Conservation (phyloP, 1,284 basidiomycete genomes). For the Apiotrichum laibachii region DNA sequence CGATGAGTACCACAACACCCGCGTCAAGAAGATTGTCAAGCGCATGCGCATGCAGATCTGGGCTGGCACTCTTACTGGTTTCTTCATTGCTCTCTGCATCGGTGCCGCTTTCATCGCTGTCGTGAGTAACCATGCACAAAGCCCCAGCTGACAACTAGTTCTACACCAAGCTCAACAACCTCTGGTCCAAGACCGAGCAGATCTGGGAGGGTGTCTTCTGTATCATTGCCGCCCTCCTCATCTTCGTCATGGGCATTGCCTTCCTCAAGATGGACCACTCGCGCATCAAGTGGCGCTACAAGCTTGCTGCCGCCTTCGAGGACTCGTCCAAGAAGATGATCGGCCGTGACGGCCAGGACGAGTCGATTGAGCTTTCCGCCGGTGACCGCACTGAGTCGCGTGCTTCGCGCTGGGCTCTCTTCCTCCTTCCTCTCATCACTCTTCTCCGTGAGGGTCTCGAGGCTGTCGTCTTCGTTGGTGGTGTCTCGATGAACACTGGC, state of each 20-base stretch:
- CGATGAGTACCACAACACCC: slow-evolving; percentile 15
- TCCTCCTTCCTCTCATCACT: slow-evolving; percentile 82
- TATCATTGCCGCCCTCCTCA: slow-evolving; percentile 75
- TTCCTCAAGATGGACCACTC: slow-evolving; percentile 66
- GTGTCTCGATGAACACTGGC: slow-evolving; percentile 76
- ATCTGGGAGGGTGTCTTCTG: slow-evolving; percentile 69
- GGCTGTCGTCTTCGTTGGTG: slow-evolving; percentile 88
- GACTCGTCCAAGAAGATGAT: slow-evolving; percentile 6
- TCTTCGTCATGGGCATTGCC: slow-evolving; percentile 73
- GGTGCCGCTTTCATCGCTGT: slow-evolving; percentile 56
- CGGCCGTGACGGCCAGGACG: slow-evolving; percentile 6
- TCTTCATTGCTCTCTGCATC: slow-evolving; percentile 71
- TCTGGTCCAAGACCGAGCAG: slow-evolving; percentile 54
- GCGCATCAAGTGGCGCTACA: slow-evolving; percentile 84
- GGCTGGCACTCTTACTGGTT: slow-evolving; percentile 69
- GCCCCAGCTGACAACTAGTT: slow-evolving; percentile 35
- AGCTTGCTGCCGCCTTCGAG: slow-evolving; percentile 75
- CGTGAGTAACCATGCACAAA: slow-evolving; percentile 30
- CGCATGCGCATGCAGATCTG: slow-evolving; percentile 64
- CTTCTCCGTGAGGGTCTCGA: slow-evolving; percentile 86
- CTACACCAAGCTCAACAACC: slow-evolving; percentile 57
- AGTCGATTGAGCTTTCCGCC: slow-evolving; percentile 46
- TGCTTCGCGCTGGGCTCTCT: slow-evolving; percentile 75
- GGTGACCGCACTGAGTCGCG: slow-evolving; percentile 47
- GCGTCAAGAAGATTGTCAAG: slow-evolving; percentile 38